Percentiles rank a stretch among this genome's conserved stretches.
Evolutionary conservation across 2,329 filamentous ascomycete genomes (phyloP).

Genomic region (Phyllosticta paracitricarpa): DNA sequence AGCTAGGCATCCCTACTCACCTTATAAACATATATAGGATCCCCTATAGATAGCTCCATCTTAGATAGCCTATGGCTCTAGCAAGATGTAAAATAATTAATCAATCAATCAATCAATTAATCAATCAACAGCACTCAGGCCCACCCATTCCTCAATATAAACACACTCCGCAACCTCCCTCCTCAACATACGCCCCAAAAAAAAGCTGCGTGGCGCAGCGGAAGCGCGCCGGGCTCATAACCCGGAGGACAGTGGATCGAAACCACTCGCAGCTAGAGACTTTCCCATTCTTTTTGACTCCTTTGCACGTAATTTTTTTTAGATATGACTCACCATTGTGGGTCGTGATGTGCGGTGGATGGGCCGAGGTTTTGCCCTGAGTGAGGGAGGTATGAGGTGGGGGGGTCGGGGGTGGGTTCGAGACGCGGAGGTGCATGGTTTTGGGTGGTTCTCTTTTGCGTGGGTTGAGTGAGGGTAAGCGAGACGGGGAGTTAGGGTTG

Average conservation of each 20-base stretch:
- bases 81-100: no score
- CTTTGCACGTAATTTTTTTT: slow-evolving; percentile 6
- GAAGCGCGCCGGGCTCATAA: slow-evolving; percentile 25
- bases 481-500: not conserved
- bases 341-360: not conserved
- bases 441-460: no score
- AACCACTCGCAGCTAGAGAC: slow-evolving; percentile 21
- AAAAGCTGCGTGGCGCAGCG: slow-evolving; percentile 22
- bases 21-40: no score
- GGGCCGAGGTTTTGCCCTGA: not conserved
- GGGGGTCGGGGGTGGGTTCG: not conserved
- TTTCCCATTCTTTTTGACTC: slow-evolving; percentile 2
- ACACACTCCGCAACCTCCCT: not conserved
- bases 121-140: not conserved
- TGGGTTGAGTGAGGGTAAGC: not conserved
- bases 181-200: not conserved
- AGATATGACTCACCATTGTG: not conserved
- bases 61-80: no score
- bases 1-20: no score
- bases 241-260: slow-evolving; percentile 24
- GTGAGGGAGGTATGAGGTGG: not conserved
- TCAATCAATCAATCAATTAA: no score
- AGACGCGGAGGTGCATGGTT: not conserved
- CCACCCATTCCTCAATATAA: not conserved
- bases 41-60: no score